phyloP scores from a whole-genome alignment of 2,329 filamentous ascomycete species.

The Clonostachys sp. region DNA sequence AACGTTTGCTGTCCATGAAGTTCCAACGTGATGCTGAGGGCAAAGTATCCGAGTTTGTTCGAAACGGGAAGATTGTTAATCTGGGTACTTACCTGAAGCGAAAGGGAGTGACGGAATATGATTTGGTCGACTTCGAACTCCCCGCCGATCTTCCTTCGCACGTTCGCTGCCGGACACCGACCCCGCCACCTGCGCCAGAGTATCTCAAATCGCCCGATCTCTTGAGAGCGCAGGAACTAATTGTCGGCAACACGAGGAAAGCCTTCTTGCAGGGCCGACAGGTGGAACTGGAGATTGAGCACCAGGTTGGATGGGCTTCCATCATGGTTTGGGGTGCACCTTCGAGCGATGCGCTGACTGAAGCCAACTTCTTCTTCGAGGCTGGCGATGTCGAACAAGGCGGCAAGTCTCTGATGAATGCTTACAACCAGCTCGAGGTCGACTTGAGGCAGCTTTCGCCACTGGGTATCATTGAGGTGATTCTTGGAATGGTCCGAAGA shows the following conservation, averaged over 20 bases:
- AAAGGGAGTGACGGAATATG: slow-evolving; percentile 48
- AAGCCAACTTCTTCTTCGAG: slow-evolving; percentile 37
- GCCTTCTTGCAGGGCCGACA: slow-evolving; percentile 39
- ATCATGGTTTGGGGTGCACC: slow-evolving; percentile 37
- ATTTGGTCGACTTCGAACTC: slow-evolving; percentile 40
- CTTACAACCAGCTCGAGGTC: slow-evolving; percentile 34
- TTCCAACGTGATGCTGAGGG: slow-evolving; percentile 47
- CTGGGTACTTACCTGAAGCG: slow-evolving; percentile 46
- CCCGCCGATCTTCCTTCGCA: slow-evolving; percentile 35
- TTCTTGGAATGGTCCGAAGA: slow-evolving; percentile 36
- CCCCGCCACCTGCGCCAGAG: slow-evolving; percentile 33
- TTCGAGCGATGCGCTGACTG: slow-evolving; percentile 36
- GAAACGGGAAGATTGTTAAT: slow-evolving; percentile 46
- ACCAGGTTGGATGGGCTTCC: slow-evolving; percentile 30
- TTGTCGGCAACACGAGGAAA: slow-evolving; percentile 37
- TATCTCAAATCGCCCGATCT: slow-evolving; percentile 36
- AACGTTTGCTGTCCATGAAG: slow-evolving; percentile 43
- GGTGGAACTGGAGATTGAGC: slow-evolving; percentile 29
- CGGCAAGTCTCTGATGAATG: slow-evolving; percentile 31
- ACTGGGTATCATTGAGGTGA: slow-evolving; percentile 34
- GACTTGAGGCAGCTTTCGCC: slow-evolving; percentile 36
- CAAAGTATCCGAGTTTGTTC: slow-evolving; percentile 47
- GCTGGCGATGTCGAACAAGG: slow-evolving; percentile 31
- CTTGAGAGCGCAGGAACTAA: slow-evolving; percentile 35
- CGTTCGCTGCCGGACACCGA: slow-evolving; percentile 38